Conservation (phyloP, 2,329 filamentous ascomycete species). For the Penicillium sp. region DNA sequence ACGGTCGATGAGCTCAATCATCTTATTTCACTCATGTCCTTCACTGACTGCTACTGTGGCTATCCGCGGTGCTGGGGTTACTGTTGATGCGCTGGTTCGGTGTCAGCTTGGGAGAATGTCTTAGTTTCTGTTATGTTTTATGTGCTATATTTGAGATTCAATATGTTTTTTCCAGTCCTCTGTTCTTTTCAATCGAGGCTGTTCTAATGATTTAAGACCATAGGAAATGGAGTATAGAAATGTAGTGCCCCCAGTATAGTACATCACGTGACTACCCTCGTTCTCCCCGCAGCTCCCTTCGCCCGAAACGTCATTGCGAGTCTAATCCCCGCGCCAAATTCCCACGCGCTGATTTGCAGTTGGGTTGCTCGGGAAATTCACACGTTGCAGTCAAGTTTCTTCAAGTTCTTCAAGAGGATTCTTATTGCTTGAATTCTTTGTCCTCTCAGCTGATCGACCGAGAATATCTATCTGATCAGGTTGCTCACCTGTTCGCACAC, state of each 20-base stretch:
- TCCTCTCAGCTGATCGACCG: neutral
- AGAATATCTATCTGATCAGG: neutral
- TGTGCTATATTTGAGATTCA: neutral
- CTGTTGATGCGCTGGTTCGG: neutral
- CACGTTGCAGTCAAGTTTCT: neutral
- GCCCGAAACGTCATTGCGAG: conserved; percentile 36
- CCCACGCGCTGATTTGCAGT: neutral
- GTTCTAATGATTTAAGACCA: too few species aligned
- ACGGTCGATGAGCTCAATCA: neutral
- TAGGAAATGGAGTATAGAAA: neutral
- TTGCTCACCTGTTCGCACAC: conserved; percentile 6
- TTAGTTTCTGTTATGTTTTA: neutral
- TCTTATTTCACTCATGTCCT: neutral
- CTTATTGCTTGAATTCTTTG: neutral
- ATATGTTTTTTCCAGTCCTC: neutral
- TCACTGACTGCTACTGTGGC: neutral
- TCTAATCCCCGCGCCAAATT: conserved; percentile 1
- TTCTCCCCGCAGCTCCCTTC: conserved; percentile 30
- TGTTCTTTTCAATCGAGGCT: neutral
- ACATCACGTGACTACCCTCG: neutral
- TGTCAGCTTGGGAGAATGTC: neutral
- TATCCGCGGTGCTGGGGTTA: neutral
- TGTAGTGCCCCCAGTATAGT: too few species aligned
- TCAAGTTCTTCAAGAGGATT: neutral
- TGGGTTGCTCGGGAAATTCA: neutral